A percentile compares a stretch with the other conserved stretches of the same genome.
Evolutionary conservation across 2,329 filamentous ascomycete genomes (phyloP).

Genomic region (Alternaria metachromatica): DNA sequence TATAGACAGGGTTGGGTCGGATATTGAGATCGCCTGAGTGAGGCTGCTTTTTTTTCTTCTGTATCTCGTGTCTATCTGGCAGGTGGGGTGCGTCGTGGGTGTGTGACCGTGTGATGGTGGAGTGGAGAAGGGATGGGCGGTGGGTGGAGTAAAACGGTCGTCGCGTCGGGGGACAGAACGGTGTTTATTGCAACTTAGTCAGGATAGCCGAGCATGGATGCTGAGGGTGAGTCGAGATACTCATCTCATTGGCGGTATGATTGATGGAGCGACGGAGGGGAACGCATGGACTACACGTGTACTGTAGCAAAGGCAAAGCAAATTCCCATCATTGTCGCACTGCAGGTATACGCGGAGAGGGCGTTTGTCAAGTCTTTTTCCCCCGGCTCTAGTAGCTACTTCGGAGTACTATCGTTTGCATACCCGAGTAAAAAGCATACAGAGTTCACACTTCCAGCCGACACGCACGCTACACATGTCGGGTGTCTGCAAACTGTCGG

Average conservation of each 20-base stretch:
- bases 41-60: neutral
- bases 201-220: neutral
- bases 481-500: neutral
- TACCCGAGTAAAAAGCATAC: neutral
- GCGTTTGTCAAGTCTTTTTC: neutral
- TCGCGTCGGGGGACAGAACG: neutral
- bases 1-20: neutral
- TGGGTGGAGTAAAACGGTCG: neutral
- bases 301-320: neutral
- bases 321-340: neutral
- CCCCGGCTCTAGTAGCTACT: neutral
- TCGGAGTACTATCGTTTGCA: neutral
- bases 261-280: neutral
- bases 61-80: neutral
- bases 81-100: neutral
- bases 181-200: neutral
- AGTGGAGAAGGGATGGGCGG: neutral
- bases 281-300: neutral
- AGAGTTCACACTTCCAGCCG: neutral
- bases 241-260: neutral
- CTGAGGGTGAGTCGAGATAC: neutral
- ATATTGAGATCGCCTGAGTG: conserved; percentile 1
- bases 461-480: neutral
- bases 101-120: neutral
- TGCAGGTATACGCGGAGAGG: neutral